Conservation (phyloP, 306 rosid species). For the Castanea crenata region DNA sequence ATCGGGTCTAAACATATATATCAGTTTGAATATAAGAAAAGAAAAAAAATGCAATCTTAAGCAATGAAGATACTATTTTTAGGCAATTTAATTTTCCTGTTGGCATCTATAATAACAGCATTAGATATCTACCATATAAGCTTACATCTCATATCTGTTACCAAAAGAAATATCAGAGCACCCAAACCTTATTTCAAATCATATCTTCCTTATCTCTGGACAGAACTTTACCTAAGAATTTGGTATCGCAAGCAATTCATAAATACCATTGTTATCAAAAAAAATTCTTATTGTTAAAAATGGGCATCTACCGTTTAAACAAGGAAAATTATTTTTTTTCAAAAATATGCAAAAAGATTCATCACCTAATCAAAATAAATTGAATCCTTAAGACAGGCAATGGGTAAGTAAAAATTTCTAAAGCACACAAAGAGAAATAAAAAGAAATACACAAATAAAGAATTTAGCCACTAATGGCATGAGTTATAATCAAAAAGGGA, state of each 20-base stretch:
- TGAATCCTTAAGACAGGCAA: no score
- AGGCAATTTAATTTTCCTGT: neutral
- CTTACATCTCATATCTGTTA: neutral
- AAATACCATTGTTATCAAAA: neutral
- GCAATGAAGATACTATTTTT: neutral
- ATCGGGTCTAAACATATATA: neutral
- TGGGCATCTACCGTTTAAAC: neutral
- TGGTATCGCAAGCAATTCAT: neutral
- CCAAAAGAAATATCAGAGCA: neutral
- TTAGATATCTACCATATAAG: neutral
- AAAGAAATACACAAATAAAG: neutral
- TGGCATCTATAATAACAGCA: neutral
- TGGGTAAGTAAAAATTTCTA: no score
- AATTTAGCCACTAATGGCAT: neutral
- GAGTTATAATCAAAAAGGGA: constrained; percentile 2
- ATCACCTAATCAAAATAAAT: no score
- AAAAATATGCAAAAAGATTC: neutral
- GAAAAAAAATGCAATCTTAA: neutral
- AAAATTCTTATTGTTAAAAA: neutral
- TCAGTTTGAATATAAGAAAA: neutral
- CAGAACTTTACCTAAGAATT: neutral
- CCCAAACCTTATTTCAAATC: neutral
- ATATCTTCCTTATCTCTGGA: neutral
- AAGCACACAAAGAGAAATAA: neutral
- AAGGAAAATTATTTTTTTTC: neutral